These are phyloP conservation scores for Talaromyces sp. DNA, from an alignment of 2,329 filamentous ascomycete species.

Conservation along the genomic window DNA sequence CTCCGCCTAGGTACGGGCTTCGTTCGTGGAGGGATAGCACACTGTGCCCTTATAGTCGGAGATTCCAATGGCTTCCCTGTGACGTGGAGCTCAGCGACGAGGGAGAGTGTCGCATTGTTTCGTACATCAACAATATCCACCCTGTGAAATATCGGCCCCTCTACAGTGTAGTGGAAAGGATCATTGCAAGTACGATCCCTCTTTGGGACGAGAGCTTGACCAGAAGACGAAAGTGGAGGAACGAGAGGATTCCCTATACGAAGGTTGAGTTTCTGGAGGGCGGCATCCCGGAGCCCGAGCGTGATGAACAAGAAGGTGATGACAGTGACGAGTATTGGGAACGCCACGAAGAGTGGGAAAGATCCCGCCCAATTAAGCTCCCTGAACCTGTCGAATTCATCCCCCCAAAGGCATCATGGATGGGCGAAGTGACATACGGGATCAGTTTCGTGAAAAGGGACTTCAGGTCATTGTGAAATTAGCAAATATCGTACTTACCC, in stretches of 20 bases:
- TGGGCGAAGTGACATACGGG: conserved; percentile 16
- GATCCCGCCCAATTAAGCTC: conserved; percentile 16
- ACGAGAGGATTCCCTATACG: conserved; percentile 25
- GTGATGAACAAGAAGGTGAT: conserved; percentile 16
- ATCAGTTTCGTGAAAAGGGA: conserved; percentile 37
- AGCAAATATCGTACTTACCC: conserved; percentile 55
- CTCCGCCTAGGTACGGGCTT: not conserved
- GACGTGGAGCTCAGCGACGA: conserved; percentile 32
- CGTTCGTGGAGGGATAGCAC: not conserved
- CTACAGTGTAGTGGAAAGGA: conserved; percentile 35
- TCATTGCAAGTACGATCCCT: conserved; percentile 25
- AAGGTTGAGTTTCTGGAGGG: conserved; percentile 22
- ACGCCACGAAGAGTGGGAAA: conserved; percentile 21
- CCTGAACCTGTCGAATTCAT: conserved; percentile 26
- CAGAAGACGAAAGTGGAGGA: not conserved
- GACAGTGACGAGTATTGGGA: conserved; percentile 15
- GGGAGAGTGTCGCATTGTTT: conserved; percentile 27
- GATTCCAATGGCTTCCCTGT: conserved; percentile 44
- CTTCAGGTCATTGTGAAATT: conserved; percentile 62
- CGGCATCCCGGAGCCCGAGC: not conserved
- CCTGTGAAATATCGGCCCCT: conserved; percentile 30
- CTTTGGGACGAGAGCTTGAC: conserved; percentile 26
- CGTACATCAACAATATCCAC: conserved; percentile 46
- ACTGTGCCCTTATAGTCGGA: conserved; percentile 21
- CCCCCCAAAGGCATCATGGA: conserved; percentile 24